Conservation (phyloP, 2,329 filamentous ascomycete genomes). For the Dryadomyces sulphureus region DNA sequence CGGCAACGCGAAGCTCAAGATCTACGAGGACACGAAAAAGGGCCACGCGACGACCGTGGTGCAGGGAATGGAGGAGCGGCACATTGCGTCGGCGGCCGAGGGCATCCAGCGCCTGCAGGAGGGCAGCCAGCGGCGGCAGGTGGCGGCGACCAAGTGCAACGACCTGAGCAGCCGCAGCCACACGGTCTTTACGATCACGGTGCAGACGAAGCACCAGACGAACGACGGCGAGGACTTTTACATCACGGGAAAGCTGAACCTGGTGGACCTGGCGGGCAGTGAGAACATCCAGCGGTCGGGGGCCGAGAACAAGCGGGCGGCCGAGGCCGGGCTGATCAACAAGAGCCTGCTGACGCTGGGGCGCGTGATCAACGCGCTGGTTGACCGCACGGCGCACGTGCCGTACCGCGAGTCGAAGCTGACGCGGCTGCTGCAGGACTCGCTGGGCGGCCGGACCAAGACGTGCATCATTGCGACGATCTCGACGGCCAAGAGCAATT, state of each 20-base stretch:
- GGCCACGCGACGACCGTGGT: slow-evolving; percentile 78
- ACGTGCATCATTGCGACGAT: slow-evolving; percentile 98
- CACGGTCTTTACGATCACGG: slow-evolving; percentile 92
- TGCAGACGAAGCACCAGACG: slow-evolving; percentile 67
- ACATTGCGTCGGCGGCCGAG: slow-evolving; percentile 71
- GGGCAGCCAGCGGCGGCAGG: slow-evolving; percentile 86
- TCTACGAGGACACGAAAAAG: slow-evolving; percentile 82
- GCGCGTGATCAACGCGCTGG: slow-evolving; percentile 91
- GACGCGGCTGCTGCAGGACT: slow-evolving; percentile 88
- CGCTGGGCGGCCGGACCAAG: slow-evolving; percentile 85
- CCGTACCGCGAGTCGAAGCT: slow-evolving; percentile 90
- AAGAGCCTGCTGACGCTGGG: slow-evolving; percentile 91
- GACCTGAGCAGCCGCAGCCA: slow-evolving; percentile 94
- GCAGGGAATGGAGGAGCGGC: slow-evolving; percentile 94
- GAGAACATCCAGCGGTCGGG: slow-evolving; percentile 96
- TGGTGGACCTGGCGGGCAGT: slow-evolving; percentile 92
- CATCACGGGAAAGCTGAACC: slow-evolving; percentile 82
- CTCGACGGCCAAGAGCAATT: slow-evolving; percentile 83
- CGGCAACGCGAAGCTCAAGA: slow-evolving; percentile 60
- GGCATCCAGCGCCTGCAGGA: slow-evolving; percentile 80
- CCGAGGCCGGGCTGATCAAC: slow-evolving; percentile 94
- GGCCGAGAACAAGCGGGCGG: slow-evolving; percentile 92
- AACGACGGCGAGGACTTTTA: slow-evolving; percentile 83
- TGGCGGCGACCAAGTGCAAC: slow-evolving; percentile 99
- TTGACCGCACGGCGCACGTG: slow-evolving; percentile 80